These are phyloP conservation scores for Saururus chinensis DNA, from an alignment of 164 flowering plant genomes.

Conservation along the genomic window DNA sequence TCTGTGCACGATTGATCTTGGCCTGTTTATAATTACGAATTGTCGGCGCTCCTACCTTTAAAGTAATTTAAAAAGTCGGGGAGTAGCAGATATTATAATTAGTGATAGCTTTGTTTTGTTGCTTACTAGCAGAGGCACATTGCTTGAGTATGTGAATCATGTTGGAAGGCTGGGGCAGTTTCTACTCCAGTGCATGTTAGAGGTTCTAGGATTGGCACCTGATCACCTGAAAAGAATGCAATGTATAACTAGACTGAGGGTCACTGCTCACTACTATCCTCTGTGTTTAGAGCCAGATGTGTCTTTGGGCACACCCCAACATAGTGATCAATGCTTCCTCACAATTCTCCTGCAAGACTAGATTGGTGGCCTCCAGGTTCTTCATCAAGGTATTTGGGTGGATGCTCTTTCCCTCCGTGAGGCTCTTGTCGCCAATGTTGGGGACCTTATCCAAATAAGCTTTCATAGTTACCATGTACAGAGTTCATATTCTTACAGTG, in stretches of 20 bases:
- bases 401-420: conserved; percentile 13
- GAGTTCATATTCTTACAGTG: too few species aligned
- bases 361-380: conserved; percentile 19
- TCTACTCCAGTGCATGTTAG: background rate
- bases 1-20: too few species aligned
- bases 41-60: too few species aligned
- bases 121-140: background rate
- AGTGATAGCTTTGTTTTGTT: background rate
- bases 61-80: too few species aligned
- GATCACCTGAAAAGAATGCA: background rate
- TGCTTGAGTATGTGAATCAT: background rate
- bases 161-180: background rate
- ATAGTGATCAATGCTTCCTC: conserved; percentile 17
- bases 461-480: background rate
- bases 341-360: conserved; percentile 18
- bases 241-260: background rate
- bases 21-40: too few species aligned
- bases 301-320: conserved; percentile 13
- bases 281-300: conserved; percentile 15
- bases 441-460: conserved; percentile 13
- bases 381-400: conserved; percentile 14
- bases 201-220: background rate
- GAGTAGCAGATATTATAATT: too few species aligned
- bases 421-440: conserved; percentile 16
- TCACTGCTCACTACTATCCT: background rate